phyloP scores from a whole-genome alignment of 106 monocot species.

The Iris macrosiphon region DNA sequence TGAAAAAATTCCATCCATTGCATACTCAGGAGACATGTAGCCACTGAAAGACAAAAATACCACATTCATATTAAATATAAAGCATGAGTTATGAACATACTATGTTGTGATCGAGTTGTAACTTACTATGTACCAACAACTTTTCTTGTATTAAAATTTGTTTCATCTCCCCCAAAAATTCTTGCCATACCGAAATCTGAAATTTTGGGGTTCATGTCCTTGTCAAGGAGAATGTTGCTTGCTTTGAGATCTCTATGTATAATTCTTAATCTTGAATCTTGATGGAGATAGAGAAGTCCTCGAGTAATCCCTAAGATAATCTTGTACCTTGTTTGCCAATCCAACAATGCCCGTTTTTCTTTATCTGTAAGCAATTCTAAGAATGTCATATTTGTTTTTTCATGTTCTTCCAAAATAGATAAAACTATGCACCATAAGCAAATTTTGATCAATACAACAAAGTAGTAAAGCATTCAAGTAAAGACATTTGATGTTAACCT shows the following conservation, averaged over 20 bases:
- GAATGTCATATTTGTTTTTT: too few species aligned
- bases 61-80: neutral
- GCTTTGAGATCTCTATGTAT: conserved; percentile 46
- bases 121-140: conserved; percentile 49
- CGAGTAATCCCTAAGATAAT: conserved; percentile 31
- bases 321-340: conserved; percentile 14
- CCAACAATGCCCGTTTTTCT: neutral
- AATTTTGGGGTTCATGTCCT: conserved; percentile 38
- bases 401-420: too few species aligned
- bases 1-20: conserved; percentile 34
- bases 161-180: conserved; percentile 24
- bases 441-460: too few species aligned
- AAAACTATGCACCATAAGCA: too few species aligned
- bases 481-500: too few species aligned
- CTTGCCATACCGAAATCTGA: conserved; percentile 48
- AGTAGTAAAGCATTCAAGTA: too few species aligned
- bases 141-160: conserved; percentile 13
- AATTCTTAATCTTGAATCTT: conserved; percentile 28
- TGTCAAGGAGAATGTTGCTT: conserved; percentile 35
- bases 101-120: too few species aligned
- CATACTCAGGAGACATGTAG: conserved; percentile 46
- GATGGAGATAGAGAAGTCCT: conserved; percentile 38
- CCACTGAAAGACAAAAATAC: conserved; percentile 15
- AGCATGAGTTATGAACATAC: neutral
- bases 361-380: neutral